These are phyloP conservation scores for Calophaca sinica DNA, from an alignment of 306 rosid species.

Conservation along the genomic window DNA sequence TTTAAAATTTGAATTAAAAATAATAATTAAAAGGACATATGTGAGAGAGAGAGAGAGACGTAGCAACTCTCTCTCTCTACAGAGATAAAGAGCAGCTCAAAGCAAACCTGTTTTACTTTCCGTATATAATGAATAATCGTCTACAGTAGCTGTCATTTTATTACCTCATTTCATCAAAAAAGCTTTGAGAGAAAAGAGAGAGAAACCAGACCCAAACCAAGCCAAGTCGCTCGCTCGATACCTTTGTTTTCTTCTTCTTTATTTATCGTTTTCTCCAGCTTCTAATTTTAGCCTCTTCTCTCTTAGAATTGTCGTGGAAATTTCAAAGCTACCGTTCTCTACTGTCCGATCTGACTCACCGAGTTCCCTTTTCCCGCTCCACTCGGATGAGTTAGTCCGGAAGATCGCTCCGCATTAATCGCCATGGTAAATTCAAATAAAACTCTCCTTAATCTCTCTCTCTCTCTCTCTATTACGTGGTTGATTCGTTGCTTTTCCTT, in stretches of 20 bases:
- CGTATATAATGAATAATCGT: slow-evolving; percentile 45
- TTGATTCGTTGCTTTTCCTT: slow-evolving; percentile 49
- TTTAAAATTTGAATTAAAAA: not conserved
- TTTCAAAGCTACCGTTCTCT: slow-evolving; percentile 51
- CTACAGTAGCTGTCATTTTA: slow-evolving; percentile 34
- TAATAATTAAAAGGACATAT: not conserved
- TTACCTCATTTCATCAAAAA: slow-evolving; percentile 47
- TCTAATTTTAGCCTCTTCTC: slow-evolving; percentile 54
- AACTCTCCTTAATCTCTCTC: not conserved
- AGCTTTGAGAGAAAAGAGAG: slow-evolving; percentile 31
- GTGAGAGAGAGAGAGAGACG: slow-evolving; percentile 51
- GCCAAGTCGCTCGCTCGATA: slow-evolving; percentile 23
- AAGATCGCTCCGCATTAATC: slow-evolving; percentile 71
- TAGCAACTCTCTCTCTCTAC: slow-evolving; percentile 40
- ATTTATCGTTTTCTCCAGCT: slow-evolving; percentile 64
- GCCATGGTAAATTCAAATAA: slow-evolving; percentile 72
- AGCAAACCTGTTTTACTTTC: slow-evolving; percentile 34
- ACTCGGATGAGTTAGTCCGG: slow-evolving; percentile 87
- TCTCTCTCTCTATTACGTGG: not conserved
- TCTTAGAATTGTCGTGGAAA: slow-evolving; percentile 52
- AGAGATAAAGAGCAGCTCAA: slow-evolving; percentile 55
- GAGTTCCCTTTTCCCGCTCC: slow-evolving; percentile 51
- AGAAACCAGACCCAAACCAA: slow-evolving; percentile 6
- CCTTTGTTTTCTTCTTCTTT: slow-evolving; percentile 59
- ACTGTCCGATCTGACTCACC: slow-evolving; percentile 72